These are phyloP conservation scores for Cryptosporidium bovis DNA, from an alignment of 169 alveolate genomes.

Conservation along the genomic window DNA sequence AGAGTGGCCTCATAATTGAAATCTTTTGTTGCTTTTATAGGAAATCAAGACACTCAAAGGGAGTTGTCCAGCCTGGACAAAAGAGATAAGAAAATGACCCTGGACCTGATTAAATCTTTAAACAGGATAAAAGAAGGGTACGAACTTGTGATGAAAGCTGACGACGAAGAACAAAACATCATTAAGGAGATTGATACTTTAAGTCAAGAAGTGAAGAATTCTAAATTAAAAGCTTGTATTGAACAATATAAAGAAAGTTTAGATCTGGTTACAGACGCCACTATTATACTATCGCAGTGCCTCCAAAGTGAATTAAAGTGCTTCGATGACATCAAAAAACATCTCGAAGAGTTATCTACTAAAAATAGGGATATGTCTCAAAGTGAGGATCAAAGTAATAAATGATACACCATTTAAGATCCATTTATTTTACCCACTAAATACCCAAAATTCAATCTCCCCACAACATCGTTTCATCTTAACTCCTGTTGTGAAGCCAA, in stretches of 20 bases:
- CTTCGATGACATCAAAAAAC: conserved; percentile 48
- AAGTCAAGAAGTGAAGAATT: not conserved
- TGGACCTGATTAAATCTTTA: conserved; percentile 35
- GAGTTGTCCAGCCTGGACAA: conserved; percentile 18
- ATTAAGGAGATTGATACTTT: not conserved
- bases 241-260: conserved; percentile 66
- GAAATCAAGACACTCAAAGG: conserved; percentile 24
- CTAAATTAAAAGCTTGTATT: conserved; percentile 12
- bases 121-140: conserved; percentile 49
- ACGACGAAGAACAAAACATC: not conserved
- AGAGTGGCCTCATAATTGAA: too few species aligned
- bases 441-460: too few species aligned
- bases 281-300: conserved; percentile 38
- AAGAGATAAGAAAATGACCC: conserved; percentile 20
- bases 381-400: not conserved
- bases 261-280: conserved; percentile 53
- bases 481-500: too few species aligned
- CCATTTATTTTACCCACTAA: too few species aligned
- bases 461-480: too few species aligned
- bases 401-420: not conserved
- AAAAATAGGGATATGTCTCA: conserved; percentile 1
- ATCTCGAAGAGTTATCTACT: conserved; percentile 10
- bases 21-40: not conserved
- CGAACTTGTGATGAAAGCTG: conserved; percentile 22
- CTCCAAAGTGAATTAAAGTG: conserved; percentile 48